Conservation (phyloP, 164 flowering plant genomes). For the Chimonanthus salicifolius region DNA sequence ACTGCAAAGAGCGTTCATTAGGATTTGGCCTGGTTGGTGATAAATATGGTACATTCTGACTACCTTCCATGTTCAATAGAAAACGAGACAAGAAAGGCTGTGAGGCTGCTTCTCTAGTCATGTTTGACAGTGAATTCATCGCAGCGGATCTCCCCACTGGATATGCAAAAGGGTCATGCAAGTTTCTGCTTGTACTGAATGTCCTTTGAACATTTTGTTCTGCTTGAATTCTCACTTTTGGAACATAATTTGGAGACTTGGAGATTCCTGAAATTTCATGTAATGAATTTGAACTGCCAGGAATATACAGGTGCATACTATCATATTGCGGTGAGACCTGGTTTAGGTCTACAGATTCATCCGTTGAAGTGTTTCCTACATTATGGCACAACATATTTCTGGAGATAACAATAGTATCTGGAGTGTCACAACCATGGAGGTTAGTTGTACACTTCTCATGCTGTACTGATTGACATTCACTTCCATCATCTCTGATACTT, state of each 20-base stretch:
- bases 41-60: conserved; percentile 14
- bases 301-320: conserved; percentile 15
- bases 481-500: conserved; percentile 13
- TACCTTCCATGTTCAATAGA: conserved; percentile 13
- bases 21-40: conserved; percentile 8
- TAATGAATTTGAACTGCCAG: conserved; percentile 7
- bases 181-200: conserved; percentile 8
- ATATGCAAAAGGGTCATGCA: conserved; percentile 18
- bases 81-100: conserved; percentile 22
- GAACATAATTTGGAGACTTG: conserved; percentile 5
- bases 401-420: conserved; percentile 8
- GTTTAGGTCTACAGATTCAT: conserved; percentile 14
- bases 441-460: conserved; percentile 11
- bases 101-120: conserved; percentile 6
- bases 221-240: conserved; percentile 13
- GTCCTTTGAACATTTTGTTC: conserved; percentile 13
- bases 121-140: conserved; percentile 11
- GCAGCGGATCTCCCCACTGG: conserved; percentile 15
- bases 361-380: conserved; percentile 14
- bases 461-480: conserved; percentile 5
- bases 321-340: conserved; percentile 14
- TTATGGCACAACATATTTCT: conserved; percentile 12
- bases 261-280: conserved; percentile 11
- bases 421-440: not conserved
- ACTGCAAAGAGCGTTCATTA: conserved; percentile 8